Base-by-base conservation (phyloP, 2,329 filamentous ascomycete genomes). In the Pseudogymnoascus sp. region DNA sequence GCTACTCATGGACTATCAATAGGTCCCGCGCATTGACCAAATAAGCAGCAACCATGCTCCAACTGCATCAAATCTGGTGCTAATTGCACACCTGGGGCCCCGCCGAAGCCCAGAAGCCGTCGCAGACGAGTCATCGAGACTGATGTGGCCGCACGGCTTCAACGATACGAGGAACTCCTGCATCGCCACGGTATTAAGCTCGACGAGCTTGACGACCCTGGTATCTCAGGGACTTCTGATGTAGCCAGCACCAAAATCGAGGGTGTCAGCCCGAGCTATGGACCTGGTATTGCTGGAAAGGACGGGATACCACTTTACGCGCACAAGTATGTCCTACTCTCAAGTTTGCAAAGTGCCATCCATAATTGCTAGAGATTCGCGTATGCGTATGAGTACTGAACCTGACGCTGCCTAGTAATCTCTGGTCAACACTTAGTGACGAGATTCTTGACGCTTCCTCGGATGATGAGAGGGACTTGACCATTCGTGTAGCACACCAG, bases 381-480 rank as follows among this genome's bases (percentile, higher is more conserved):
- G 64, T 45, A 22, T 28, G 14, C 12, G n/a, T 12, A 28, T 42
- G 22, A 14, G 8, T 16, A 60, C 39, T 60, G 6, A 16, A 25
- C 19, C 35, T 58, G 22, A 8, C 19, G 19, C 49, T 19, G 25
- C 58, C 62, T 28, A 72, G 70, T 60, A 68, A 69, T 36, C 60
- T 71, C 8, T 72, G 70, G 70, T 68, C 69, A 25, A 68, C 68
- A 61, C 55, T 71, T 5, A 67, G 66, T 36, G 70, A 72, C 39
- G 70, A 72, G 58, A 66, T 76, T 23, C 71, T 71, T 38, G 71
- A 72, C 63, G 69, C 66, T 3, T 71, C 69, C 19, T 71, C 69
- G 1, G 69, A 68, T n/a, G 68, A 72, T 55, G 69, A 71, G 33
- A 41, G 74, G 63, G 63, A 75, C 58, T 33, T 55, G 7, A 12